These are phyloP conservation scores for Schizopora paradoxa DNA, from an alignment of 1,284 basidiomycete genomes.

Conservation along the genomic window DNA sequence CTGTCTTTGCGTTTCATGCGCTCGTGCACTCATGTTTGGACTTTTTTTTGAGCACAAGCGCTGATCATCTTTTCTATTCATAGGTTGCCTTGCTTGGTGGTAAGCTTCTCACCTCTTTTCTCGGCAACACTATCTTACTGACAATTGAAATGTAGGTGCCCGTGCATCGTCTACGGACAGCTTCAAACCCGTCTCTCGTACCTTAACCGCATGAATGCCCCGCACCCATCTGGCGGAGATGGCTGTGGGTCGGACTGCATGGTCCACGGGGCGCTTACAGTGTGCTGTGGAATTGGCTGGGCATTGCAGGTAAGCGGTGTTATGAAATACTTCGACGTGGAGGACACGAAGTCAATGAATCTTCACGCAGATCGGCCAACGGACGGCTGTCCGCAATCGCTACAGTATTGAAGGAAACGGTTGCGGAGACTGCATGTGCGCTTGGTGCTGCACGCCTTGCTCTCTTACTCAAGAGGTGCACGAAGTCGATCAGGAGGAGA, in stretches of 20 bases:
- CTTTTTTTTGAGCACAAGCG: neutral
- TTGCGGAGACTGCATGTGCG: slow-evolving; percentile 35
- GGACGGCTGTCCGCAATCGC: slow-evolving; percentile 35
- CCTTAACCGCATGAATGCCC: slow-evolving; percentile 18
- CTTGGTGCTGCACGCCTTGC: slow-evolving; percentile 44
- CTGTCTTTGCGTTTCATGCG: too few relatives aligned
- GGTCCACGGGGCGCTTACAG: slow-evolving; percentile 21
- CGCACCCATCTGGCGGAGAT: slow-evolving; percentile 21
- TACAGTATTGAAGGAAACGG: slow-evolving; percentile 40
- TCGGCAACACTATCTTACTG: too few relatives aligned
- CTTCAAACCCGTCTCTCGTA: slow-evolving; percentile 22
- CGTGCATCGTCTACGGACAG: slow-evolving; percentile 25
- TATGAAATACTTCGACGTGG: too few relatives aligned
- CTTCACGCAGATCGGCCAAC: slow-evolving; percentile 33
- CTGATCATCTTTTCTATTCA: neutral
- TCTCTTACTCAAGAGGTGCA: slow-evolving; percentile 42
- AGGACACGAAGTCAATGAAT: too few relatives aligned
- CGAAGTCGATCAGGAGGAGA: slow-evolving; percentile 46
- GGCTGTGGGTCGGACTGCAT: slow-evolving; percentile 20
- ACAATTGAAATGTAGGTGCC: too few relatives aligned
- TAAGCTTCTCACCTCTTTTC: neutral
- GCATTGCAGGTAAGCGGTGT: slow-evolving; percentile 34
- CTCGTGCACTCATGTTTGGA: too few relatives aligned
- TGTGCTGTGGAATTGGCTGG: slow-evolving; percentile 34
- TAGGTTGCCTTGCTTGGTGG: slow-evolving; percentile 9